Evolutionary conservation across 768 basidiomycete genomes (phyloP).

Genomic region (Hericium erinaceus): DNA sequence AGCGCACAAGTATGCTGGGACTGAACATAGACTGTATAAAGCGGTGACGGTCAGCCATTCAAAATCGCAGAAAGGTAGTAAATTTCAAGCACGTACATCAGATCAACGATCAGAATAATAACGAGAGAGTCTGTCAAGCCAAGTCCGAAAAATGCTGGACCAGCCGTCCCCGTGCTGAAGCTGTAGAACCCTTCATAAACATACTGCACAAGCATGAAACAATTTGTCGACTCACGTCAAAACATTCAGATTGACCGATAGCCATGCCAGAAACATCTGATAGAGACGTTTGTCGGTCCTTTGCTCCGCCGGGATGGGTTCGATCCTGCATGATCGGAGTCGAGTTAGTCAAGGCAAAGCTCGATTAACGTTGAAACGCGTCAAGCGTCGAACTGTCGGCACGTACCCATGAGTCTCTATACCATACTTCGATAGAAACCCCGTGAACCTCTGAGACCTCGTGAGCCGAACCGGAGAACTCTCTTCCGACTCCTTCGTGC

Average conservation of each 20-base stretch:
- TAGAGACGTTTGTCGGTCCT: conserved; percentile 50
- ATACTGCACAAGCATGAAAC: not conserved
- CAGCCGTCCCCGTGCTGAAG: conserved; percentile 40
- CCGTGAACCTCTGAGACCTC: conserved; percentile 15
- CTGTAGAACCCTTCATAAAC: conserved; percentile 16
- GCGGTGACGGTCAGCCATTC: not conserved
- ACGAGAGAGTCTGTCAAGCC: conserved; percentile 34
- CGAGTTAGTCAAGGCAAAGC: not conserved
- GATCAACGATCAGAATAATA: conserved; percentile 33
- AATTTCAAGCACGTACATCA: conserved; percentile 26
- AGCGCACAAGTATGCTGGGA: conserved; percentile 32
- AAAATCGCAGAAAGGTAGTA: not conserved
- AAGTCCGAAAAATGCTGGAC: conserved; percentile 41
- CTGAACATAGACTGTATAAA: conserved; percentile 20
- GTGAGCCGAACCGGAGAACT: not conserved
- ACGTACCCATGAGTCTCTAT: conserved; percentile 34
- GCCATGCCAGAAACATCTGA: conserved; percentile 67
- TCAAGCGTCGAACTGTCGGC: not conserved
- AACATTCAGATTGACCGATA: conserved; percentile 61
- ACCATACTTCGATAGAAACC: conserved; percentile 25
- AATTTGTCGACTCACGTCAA: conserved; percentile 32
- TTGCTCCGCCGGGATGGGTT: conserved; percentile 41
- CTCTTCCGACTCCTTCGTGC: not conserved
- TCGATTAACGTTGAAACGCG: not conserved
- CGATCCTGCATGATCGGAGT: conserved; percentile 29